Evolutionary conservation across 1,284 basidiomycete species (phyloP).

Genomic region (Vanrija humicola): DNA sequence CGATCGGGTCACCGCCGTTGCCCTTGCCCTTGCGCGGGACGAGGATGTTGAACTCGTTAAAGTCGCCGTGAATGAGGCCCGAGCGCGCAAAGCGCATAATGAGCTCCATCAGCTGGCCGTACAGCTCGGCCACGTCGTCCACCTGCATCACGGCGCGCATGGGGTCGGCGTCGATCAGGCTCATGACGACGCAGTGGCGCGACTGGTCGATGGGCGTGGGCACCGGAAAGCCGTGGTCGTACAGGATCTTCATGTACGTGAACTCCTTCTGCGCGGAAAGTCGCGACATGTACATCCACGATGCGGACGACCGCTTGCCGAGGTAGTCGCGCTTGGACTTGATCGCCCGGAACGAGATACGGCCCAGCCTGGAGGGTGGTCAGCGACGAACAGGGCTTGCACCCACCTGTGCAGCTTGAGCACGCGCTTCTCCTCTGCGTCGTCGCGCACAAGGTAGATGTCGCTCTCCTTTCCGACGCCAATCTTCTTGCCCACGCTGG

Average conservation of each 20-base stretch:
- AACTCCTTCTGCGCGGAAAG: conserved; percentile 95
- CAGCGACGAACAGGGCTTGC: neutral
- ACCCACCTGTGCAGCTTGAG: conserved; percentile 82
- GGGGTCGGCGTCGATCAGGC: conserved; percentile 91
- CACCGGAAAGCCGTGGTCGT: conserved; percentile 90
- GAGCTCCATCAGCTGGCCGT: conserved; percentile 89
- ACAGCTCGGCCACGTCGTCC: conserved; percentile 80
- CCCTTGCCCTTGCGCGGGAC: conserved; percentile 63
- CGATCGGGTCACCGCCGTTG: conserved; percentile 66
- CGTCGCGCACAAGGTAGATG: conserved; percentile 87
- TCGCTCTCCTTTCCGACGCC: conserved; percentile 98
- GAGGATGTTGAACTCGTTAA: conserved; percentile 99
- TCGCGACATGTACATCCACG: conserved; percentile 99
- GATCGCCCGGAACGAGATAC: conserved; percentile 93
- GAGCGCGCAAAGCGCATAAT: conserved; percentile 90
- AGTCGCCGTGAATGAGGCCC: conserved; percentile 97
- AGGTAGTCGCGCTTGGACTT: conserved; percentile 97
- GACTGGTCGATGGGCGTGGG: conserved; percentile 91
- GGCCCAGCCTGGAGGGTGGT: conserved; percentile 65
- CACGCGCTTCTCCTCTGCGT: conserved; percentile 77
- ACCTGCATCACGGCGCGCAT: conserved; percentile 86
- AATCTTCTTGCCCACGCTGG: conserved; percentile 93
- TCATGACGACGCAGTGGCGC: conserved; percentile 93
- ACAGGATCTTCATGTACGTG: conserved; percentile 97
- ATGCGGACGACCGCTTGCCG: conserved; percentile 89